phyloP scores from a whole-genome alignment of 1,284 basidiomycete genomes.

The Cystobasidiaceae sp. region DNA sequence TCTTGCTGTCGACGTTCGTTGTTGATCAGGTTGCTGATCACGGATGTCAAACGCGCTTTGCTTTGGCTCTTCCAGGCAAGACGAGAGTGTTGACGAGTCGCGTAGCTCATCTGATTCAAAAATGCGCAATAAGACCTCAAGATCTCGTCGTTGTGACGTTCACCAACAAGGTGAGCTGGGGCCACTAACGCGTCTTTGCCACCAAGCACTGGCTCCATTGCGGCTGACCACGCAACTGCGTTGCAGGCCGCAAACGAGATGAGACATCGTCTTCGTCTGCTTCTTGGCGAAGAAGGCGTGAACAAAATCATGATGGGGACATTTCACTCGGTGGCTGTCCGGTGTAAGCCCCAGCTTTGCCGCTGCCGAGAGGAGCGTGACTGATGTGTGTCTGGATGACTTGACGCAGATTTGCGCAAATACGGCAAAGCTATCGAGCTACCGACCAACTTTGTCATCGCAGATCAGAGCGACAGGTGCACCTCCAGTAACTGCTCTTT shows the following conservation, averaged over 20 bases:
- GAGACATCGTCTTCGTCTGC: slow-evolving; percentile 62
- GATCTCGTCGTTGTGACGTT: slow-evolving; percentile 47
- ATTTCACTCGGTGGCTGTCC: slow-evolving; percentile 38
- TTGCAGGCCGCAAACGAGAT: slow-evolving; percentile 87
- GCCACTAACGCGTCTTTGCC: neutral
- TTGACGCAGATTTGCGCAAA: slow-evolving; percentile 57
- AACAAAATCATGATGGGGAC: slow-evolving; percentile 55
- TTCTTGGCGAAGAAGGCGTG: slow-evolving; percentile 65
- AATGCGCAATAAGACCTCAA: slow-evolving; percentile 35
- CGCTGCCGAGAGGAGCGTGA: neutral
- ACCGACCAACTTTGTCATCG: slow-evolving; percentile 71
- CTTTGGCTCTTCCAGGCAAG: slow-evolving; percentile 44
- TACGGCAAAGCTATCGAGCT: slow-evolving; percentile 61
- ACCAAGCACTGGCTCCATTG: slow-evolving; percentile 53
- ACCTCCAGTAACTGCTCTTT: slow-evolving; percentile 35
- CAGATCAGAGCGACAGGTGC: slow-evolving; percentile 75
- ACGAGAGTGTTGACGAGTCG: slow-evolving; percentile 68
- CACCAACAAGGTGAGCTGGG: slow-evolving; percentile 41
- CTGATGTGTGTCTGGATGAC: neutral
- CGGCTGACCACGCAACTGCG: slow-evolving; percentile 53
- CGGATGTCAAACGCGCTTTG: too few relatives aligned
- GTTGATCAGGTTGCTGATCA: neutral
- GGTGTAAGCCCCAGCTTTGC: slow-evolving; percentile 1
- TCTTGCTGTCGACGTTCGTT: neutral
- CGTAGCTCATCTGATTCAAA: slow-evolving; percentile 66